Evolutionary conservation across 2,329 filamentous ascomycete species (phyloP).

Genomic region (Rutstroemia sp.): DNA sequence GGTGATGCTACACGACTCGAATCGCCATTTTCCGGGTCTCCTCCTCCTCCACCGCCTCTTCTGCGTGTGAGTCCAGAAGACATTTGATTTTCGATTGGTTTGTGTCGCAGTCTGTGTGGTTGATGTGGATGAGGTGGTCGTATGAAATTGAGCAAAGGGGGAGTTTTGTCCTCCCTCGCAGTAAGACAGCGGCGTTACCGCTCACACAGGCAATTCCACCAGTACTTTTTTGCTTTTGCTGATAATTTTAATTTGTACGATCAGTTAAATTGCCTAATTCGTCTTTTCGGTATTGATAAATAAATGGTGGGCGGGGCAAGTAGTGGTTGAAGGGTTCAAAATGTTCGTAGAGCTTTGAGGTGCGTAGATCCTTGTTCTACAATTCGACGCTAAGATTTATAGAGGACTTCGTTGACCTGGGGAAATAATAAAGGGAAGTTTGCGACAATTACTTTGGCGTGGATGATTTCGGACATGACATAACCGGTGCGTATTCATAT

Average conservation of each 20-base stretch:
- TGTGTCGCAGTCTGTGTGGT: conserved; percentile 4
- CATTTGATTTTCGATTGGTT: conserved; percentile 23
- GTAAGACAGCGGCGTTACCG: conserved; percentile 9
- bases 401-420: conserved; percentile 7
- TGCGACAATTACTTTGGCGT: neutral
- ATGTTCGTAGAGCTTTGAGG: conserved; percentile 8
- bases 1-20: conserved; percentile 60
- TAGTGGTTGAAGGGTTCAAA: conserved; percentile 7
- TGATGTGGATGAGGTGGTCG: conserved; percentile 15
- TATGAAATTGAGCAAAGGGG: conserved; percentile 20
- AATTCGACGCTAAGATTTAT: conserved; percentile 9
- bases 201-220: conserved; percentile 8
- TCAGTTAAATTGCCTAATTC: neutral
- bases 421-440: conserved; percentile 2
- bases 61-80: conserved; percentile 53
- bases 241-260: neutral
- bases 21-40: conserved; percentile 55
- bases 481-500: neutral
- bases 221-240: conserved; percentile 1
- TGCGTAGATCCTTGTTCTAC: conserved; percentile 8
- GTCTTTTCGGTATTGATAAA: neutral
- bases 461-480: neutral
- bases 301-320: conserved; percentile 9
- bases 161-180: conserved; percentile 7
- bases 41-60: conserved; percentile 60